Percentiles rank a stretch among this genome's conserved stretches.
Evolutionary conservation across 2,329 filamentous ascomycete species (phyloP).

Genomic region (Sporothrix humicola): DNA sequence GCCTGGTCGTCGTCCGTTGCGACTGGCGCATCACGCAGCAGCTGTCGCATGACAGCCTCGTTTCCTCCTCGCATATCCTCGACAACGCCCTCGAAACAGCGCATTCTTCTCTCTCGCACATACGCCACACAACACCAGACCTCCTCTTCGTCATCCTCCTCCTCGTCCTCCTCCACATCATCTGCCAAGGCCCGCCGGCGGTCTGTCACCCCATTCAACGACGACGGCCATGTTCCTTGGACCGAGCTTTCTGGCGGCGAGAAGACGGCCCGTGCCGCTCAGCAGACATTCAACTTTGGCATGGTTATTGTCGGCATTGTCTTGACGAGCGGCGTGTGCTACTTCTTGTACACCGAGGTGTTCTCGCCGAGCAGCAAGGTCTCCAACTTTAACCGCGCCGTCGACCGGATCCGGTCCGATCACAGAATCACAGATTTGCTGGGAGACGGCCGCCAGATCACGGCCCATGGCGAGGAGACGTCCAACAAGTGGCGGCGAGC

Average conservation of each 20-base stretch:
- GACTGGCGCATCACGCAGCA: slow-evolving; percentile 20
- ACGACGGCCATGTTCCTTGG: slow-evolving; percentile 85
- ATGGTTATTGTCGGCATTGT: slow-evolving; percentile 75
- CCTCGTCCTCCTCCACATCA: slow-evolving; percentile 37
- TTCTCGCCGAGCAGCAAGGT: slow-evolving; percentile 86
- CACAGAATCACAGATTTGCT: slow-evolving; percentile 73
- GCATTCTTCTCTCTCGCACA: slow-evolving; percentile 45
- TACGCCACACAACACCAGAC: slow-evolving; percentile 63
- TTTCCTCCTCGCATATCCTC: background rate
- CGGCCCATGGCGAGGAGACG: slow-evolving; percentile 80
- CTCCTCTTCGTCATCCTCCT: slow-evolving; percentile 37
- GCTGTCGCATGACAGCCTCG: slow-evolving; percentile 21
- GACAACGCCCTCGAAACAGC: slow-evolving; percentile 17
- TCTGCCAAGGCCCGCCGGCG: slow-evolving; percentile 60
- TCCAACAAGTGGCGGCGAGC: slow-evolving; percentile 79
- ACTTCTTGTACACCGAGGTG: slow-evolving; percentile 80
- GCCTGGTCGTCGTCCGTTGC: background rate
- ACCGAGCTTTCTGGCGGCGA: slow-evolving; percentile 73
- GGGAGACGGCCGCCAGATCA: slow-evolving; percentile 75
- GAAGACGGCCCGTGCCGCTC: slow-evolving; percentile 82
- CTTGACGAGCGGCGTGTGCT: slow-evolving; percentile 78
- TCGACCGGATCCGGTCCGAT: slow-evolving; percentile 77
- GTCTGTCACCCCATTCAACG: slow-evolving; percentile 81
- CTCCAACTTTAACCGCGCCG: slow-evolving; percentile 84
- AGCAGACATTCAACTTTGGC: slow-evolving; percentile 88